These are phyloP conservation scores for Sabuloglossum arenarium DNA, from an alignment of 495 filamentous ascomycete genomes.

Conservation along the genomic window DNA sequence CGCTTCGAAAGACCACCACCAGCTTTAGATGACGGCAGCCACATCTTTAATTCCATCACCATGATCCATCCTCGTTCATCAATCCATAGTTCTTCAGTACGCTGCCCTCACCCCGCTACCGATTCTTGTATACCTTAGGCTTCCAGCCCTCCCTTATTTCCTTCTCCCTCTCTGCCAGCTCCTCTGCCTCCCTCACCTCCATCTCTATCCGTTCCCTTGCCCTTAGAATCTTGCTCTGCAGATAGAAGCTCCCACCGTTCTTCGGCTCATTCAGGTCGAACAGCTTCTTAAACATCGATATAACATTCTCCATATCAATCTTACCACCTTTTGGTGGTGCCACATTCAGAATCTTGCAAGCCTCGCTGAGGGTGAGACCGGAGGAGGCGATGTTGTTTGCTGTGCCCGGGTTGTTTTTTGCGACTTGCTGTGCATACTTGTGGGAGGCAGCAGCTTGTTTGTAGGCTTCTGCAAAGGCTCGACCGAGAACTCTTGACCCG, in stretches of 20 bases:
- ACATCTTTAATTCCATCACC: background rate
- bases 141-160: slow-evolving; percentile 74
- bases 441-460: slow-evolving; percentile 74
- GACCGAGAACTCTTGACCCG: slow-evolving; percentile 75
- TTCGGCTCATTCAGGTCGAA: slow-evolving; percentile 87
- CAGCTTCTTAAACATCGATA: slow-evolving; percentile 77
- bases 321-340: slow-evolving; percentile 66
- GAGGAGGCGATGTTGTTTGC: slow-evolving; percentile 33
- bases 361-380: slow-evolving; percentile 82
- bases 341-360: slow-evolving; percentile 93
- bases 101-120: slow-evolving; percentile 21
- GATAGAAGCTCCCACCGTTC: slow-evolving; percentile 92
- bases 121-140: slow-evolving; percentile 84
- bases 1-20: background rate
- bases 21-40: background rate
- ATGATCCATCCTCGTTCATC: background rate
- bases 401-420: slow-evolving; percentile 24
- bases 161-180: slow-evolving; percentile 30
- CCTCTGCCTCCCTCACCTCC: slow-evolving; percentile 38
- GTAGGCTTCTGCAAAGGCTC: slow-evolving; percentile 80
- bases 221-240: slow-evolving; percentile 88
- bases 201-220: slow-evolving; percentile 83
- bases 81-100: background rate
- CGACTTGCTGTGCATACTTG: slow-evolving; percentile 52
- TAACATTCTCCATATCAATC: slow-evolving; percentile 52